Base-by-base conservation (phyloP, 2,329 filamentous ascomycete species). In the Daldinia sp. region DNA sequence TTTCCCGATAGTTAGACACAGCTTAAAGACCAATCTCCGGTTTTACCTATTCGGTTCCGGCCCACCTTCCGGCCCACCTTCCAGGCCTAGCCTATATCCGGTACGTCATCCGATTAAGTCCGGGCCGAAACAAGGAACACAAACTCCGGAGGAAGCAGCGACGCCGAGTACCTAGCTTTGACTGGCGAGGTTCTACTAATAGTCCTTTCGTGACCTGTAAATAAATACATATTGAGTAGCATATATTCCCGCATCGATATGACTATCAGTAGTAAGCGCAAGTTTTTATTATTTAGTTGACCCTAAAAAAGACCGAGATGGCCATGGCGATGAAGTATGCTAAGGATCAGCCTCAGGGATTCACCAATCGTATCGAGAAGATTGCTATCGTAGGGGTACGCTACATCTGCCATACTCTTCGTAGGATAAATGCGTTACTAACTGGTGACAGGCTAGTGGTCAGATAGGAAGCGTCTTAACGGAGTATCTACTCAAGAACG, bases 401-500 rank as follows among this genome's bases (percentile, higher is more conserved):
- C 55, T 11, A 34, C 9, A 10, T 34, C 27, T 11, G 25, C 23
- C 32, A 13, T 10, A 21, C 23, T 32, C 35, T 13, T 5, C 15
- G 6, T 3, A 19, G n/a, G 19, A 21, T 25, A 37, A 5, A 25
- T n/a, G 4, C 15, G n/a, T 53, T 13, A 9, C 32, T 25, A 37
- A 15, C 23, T 2, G 34, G 10, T 19, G 23, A 15, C 19, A 82
- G 80, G 79, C 78, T 21, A 72, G 74, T 17, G 80, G 80, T 17
- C 72, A 70, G 19, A 65, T 81, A 52, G 80, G 80, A 17, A 68
- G 67, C 2, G 66, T 75, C 55, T 68, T 82, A n/a, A 67, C 75
- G 10, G 64, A 73, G 3, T 72, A 74, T 1, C 78, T 86, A 2
- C 70, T 85, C 8, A 69, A 77, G 17, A 79, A 78, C 1, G 81